Base-by-base conservation (phyloP, 164 flowering plant species). In the Piper betle region DNA sequence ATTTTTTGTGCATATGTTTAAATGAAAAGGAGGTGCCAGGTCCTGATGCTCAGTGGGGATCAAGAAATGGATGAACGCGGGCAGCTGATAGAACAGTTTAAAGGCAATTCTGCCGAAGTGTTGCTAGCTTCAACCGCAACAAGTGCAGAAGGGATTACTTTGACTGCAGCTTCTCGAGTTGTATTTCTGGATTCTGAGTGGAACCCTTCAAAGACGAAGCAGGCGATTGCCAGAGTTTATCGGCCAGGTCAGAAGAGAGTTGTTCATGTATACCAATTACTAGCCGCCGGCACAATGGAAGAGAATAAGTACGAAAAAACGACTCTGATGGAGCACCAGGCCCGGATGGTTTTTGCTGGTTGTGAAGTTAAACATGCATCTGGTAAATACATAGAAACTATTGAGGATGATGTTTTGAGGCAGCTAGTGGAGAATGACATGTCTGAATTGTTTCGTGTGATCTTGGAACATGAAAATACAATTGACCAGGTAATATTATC, bases 161-260 rank as follows among this genome's bases (percentile, higher is more conserved):
- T 94, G 70, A 91, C 95, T 17, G 99, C 97, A 43, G 99, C 99
- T 48, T 94, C 99, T 4, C 77, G 99, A 39, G 95, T 94, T n/a
- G 83, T 88, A 40, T 62, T 94, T 60, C 63, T 94, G 65, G 99
- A 94, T 52, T 82, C 93, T 0, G 97, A 94, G 74, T 94, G 99
- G 99, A 94, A 94, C 65, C 99, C 99, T 46, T 86, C 99, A 1
- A 90, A 85, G 81, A 89, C 87, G 53, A 94, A 91, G 77, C 99
- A 94, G 55, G 97, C 99, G 0, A 85, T 94, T 61, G 96, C 96
- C 5, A 81, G 97, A 7, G 99, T 97, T n/a, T 88, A 84, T 56
- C 70, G 99, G n/a, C 96, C 94, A 39, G 99, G 99, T 43, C 99
- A 94, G 73, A 85, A 79, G 61, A 91, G 74, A 69, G 74, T 82